Evolutionary conservation across 805 yeast species (phyloP), one percentile per base, ranked within the genome.

Genomic region (Yamadazyma endophytica): DNA sequence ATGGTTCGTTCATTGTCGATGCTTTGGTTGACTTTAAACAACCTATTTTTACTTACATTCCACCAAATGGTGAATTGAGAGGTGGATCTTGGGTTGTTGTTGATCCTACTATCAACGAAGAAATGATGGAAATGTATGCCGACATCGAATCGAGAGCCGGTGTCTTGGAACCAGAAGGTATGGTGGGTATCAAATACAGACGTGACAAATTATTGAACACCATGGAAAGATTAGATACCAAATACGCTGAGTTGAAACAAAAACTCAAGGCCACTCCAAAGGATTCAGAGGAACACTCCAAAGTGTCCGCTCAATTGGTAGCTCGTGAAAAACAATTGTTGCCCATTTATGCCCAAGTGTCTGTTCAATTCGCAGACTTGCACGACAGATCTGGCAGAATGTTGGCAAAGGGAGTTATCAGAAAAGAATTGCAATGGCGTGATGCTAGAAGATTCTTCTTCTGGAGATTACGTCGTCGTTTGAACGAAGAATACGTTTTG

Each of bases 61-160:
- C 99, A 31, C 99, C 99, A 37, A 78, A 83, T 46, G 98, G 97
- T 60, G 99, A 92, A 65, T 75, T 92, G 47, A 84, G 99, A 76
- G 99, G 99, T 71, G 99, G 99, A 59, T 90, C 98, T 16, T 92
- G 99, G 99, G 99, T 94, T 35, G 99, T 92, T 47, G 96, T 92
- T 56, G 99, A 92, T 64, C 97, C 98, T 43, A 86, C 97, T 30
- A 92, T 92, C 68, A 92, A 94, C 62, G 63, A 83, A 28, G 97
- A 89, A 42, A 86, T 86, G 85, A 94, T 92, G 96, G 99, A 92
- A 68, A 90, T 92, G 97, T 92, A 90, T 52, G 97, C 97, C 14
- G 98, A 94, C 61, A 82, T 77, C 30, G 92, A 92, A 33, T 75
- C 97, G 8, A 78, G 99, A 59, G 98, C 88, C 24, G 97, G 98